These are phyloP conservation scores for Ophiosphaerella korrae DNA, from an alignment of 2,329 filamentous ascomycete species.

Conservation along the genomic window DNA sequence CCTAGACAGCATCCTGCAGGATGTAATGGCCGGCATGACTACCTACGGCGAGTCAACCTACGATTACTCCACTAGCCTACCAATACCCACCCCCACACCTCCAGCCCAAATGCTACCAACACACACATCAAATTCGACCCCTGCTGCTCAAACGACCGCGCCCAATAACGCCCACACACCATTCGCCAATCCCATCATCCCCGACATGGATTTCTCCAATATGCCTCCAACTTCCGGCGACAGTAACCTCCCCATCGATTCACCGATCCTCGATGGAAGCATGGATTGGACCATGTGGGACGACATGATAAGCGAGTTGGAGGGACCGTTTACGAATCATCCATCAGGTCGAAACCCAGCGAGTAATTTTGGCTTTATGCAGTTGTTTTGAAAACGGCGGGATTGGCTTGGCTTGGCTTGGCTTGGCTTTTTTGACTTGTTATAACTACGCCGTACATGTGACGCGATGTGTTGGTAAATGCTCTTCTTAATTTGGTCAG, in stretches of 20 bases:
- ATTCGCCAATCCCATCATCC: constrained; percentile 19
- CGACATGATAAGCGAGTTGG: constrained; percentile 54
- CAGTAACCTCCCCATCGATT: constrained; percentile 18
- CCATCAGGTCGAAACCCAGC: constrained; percentile 4
- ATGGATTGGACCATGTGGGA: constrained; percentile 58
- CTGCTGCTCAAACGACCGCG: constrained; percentile 2
- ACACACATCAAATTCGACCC: background rate
- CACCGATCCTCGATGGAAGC: constrained; percentile 44
- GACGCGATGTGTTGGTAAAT: no score
- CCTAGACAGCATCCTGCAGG: constrained; percentile 33
- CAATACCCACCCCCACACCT: background rate
- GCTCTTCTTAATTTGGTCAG: no score
- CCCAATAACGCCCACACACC: constrained; percentile 20
- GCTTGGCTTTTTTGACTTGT: no score
- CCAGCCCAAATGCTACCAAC: background rate
- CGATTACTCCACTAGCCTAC: background rate
- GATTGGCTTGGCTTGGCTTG: background rate
- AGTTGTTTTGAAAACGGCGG: constrained; percentile 27
- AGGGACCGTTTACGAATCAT: constrained; percentile 29
- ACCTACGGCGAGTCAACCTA: no score
- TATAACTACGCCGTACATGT: no score
- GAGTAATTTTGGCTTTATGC: constrained; percentile 26
- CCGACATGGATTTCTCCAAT: constrained; percentile 25
- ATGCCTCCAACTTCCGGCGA: constrained; percentile 15
- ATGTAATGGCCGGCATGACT: constrained; percentile 30